phyloP scores from a whole-genome alignment of 257 asterid genomes.

The Solanum acaule region DNA sequence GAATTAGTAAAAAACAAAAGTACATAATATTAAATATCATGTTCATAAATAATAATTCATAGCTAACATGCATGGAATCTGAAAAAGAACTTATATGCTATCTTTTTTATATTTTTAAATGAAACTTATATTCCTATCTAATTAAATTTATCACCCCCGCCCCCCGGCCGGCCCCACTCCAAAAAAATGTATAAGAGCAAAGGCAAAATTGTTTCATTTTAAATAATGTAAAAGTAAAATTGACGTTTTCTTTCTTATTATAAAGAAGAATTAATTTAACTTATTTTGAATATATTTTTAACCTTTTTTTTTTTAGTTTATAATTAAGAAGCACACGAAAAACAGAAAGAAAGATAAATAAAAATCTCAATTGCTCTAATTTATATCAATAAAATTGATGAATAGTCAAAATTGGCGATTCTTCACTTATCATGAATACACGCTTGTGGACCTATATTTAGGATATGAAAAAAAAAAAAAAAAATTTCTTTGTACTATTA shows the following conservation, averaged over 20 bases:
- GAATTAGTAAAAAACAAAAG: not conserved
- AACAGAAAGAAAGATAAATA: too few relatives aligned
- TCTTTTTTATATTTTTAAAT: too few relatives aligned
- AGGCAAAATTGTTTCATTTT: not conserved
- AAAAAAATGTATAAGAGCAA: not conserved
- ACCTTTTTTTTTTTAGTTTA: not conserved
- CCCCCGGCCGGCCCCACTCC: not conserved
- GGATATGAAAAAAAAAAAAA: too few relatives aligned
- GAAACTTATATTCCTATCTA: not conserved
- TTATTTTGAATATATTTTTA: too few relatives aligned
- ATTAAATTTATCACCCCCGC: too few relatives aligned
- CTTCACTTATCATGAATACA: too few relatives aligned
- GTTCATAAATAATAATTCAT: not conserved
- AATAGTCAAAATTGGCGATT: not conserved
- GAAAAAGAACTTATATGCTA: not conserved
- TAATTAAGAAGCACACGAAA: not conserved
- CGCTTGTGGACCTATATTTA: not conserved
- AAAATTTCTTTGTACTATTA: too few relatives aligned
- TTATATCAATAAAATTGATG: not conserved
- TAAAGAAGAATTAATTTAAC: too few relatives aligned
- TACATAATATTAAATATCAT: not conserved
- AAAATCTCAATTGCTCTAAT: not conserved
- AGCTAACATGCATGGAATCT: not conserved
- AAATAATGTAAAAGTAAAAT: too few relatives aligned
- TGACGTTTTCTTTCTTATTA: not conserved